A percentile compares a stretch with the other conserved stretches of the same genome.
phyloP scores from a whole-genome alignment of 306 rosid genomes.

The Citrullus mucosospermus region DNA sequence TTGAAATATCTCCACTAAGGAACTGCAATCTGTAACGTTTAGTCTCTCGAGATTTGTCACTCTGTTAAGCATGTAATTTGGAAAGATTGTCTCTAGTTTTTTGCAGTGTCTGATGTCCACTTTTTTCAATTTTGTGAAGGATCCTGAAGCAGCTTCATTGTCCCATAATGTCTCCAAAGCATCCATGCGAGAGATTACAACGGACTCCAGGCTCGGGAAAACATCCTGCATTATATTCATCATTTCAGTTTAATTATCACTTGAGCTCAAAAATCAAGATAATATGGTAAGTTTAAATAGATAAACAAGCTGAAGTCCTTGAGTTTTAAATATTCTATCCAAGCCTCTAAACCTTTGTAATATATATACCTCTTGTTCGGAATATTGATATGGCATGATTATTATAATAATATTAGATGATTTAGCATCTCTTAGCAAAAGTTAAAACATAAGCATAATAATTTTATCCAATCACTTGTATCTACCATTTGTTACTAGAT shows the following conservation, averaged over 20 bases:
- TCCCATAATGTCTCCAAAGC: slow-evolving; percentile 11
- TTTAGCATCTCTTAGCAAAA: not conserved
- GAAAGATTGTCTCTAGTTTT: not conserved
- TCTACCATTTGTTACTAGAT: not conserved
- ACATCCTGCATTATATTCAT: not conserved
- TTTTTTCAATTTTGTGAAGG: slow-evolving; percentile 1
- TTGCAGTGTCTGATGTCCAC: not conserved
- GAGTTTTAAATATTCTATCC: not conserved
- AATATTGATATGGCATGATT: not conserved
- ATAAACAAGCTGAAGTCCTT: not conserved
- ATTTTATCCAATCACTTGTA: not conserved
- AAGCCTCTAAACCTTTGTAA: not conserved
- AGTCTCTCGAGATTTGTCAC: slow-evolving; percentile 11
- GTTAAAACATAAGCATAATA: not conserved
- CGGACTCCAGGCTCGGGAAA: slow-evolving; percentile 5
- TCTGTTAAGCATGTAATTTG: not conserved
- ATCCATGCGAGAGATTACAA: slow-evolving; percentile 12
- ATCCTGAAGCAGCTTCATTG: not conserved
- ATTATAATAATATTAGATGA: not conserved
- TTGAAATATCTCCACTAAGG: slow-evolving; percentile 1
- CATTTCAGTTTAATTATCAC: not conserved
- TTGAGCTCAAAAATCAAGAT: not conserved
- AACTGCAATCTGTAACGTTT: slow-evolving; percentile 1
- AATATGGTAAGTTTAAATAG: not conserved
- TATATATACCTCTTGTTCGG: not conserved